Evolutionary conservation across 2,329 filamentous ascomycete species (phyloP).

Genomic region (Talaromyces verruculosus): DNA sequence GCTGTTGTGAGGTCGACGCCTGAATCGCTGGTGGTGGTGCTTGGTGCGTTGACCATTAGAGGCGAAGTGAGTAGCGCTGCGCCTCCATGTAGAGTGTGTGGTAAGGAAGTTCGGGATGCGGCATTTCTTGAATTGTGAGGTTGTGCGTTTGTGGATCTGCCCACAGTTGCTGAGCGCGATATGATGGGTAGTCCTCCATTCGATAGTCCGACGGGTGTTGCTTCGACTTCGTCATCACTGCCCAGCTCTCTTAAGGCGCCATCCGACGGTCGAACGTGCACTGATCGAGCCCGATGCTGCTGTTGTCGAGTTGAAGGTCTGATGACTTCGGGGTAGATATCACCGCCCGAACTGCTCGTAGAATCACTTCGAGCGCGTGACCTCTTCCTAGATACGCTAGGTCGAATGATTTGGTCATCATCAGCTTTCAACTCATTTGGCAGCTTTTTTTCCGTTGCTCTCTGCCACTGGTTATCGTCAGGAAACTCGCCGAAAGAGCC

Average conservation of each 20-base stretch:
- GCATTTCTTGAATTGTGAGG: background rate
- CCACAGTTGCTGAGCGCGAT: background rate
- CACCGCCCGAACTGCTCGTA: constrained; percentile 10
- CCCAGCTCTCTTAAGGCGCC: background rate
- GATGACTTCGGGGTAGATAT: background rate
- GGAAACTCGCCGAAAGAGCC: constrained; percentile 11
- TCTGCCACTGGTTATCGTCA: background rate
- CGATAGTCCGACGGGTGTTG: background rate
- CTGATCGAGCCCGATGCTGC: background rate
- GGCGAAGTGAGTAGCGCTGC: background rate
- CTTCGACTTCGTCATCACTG: background rate
- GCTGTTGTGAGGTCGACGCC: constrained; percentile 10
- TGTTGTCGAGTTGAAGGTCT: background rate
- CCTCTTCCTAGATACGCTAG: constrained; percentile 1
- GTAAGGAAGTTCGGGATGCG: background rate
- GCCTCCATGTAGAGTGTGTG: background rate
- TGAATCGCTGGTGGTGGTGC: constrained; percentile 8
- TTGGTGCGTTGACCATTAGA: background rate
- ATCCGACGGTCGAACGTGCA: background rate
- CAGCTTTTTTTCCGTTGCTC: background rate
- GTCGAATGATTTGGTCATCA: background rate
- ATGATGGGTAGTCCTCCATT: constrained; percentile 10
- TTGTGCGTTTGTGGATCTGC: background rate
- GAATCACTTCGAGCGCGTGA: background rate
- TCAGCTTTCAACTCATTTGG: constrained; percentile 2